Conservation (phyloP, 345 rosid genomes). For the Cardamine resedifolia region DNA sequence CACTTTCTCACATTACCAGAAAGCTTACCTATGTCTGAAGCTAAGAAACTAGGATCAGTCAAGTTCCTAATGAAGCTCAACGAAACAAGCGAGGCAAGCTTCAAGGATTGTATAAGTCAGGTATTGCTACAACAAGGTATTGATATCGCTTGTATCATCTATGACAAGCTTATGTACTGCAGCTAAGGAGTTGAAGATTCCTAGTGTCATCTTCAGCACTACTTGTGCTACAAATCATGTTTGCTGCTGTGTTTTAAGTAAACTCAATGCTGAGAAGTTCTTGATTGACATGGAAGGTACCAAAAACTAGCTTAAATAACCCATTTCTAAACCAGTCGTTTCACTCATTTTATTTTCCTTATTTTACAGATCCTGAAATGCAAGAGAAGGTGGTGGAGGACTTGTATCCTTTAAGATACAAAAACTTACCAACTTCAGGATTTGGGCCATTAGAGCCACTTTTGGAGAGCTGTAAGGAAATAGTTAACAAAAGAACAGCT, state of each 20-base stretch:
- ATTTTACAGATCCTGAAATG: constrained; percentile 8
- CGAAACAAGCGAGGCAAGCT: constrained; percentile 35
- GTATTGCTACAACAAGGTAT: constrained; percentile 18
- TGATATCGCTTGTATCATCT: constrained; percentile 45
- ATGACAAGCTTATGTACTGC: constrained; percentile 36
- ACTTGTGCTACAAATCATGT: constrained; percentile 16
- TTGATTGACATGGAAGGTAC: constrained; percentile 20
- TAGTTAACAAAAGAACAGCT: constrained; percentile 22
- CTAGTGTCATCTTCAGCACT: constrained; percentile 17
- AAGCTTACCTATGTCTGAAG: constrained; percentile 17
- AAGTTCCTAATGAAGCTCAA: constrained; percentile 35
- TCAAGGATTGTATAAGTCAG: constrained; percentile 26
- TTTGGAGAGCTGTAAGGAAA: constrained; percentile 13
- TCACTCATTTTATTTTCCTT: background rate
- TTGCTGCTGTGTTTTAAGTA: background rate
- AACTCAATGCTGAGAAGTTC: constrained; percentile 7
- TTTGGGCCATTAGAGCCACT: constrained; percentile 5
- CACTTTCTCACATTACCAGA: constrained; percentile 43
- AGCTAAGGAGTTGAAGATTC: constrained; percentile 27
- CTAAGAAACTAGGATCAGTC: background rate
- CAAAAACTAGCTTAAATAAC: background rate
- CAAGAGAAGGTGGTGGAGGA: constrained; percentile 17
- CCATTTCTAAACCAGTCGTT: background rate
- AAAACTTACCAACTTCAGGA: constrained; percentile 25
- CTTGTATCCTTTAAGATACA: constrained; percentile 30